Conservation (phyloP, 1,284 basidiomycete species). For the Malassezia sympodialis region DNA sequence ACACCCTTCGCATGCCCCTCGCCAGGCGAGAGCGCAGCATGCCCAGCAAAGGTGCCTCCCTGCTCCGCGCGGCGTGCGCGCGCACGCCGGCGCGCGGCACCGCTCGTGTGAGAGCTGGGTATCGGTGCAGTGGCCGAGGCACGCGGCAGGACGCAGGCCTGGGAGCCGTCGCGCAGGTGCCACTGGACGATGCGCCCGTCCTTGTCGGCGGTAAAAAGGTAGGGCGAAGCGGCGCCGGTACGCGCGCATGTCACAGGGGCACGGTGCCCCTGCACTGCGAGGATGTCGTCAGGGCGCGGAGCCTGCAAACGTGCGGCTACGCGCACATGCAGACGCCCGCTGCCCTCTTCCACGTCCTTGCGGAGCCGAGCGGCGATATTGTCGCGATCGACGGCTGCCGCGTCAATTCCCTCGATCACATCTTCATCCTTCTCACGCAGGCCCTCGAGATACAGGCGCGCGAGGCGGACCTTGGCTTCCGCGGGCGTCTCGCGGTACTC, state of each 20-base stretch:
- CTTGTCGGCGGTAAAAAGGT: constrained; percentile 51
- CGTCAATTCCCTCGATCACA: constrained; percentile 58
- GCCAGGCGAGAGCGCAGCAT: constrained; percentile 44
- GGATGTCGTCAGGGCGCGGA: constrained; percentile 12
- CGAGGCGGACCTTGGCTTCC: constrained; percentile 79
- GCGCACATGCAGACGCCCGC: constrained; percentile 64
- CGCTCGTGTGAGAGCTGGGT: constrained; percentile 7
- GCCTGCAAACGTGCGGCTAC: constrained; percentile 50
- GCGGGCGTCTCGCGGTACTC: constrained; percentile 65
- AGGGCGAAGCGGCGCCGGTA: constrained; percentile 59
- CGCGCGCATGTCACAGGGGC: constrained; percentile 67
- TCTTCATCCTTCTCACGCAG: constrained; percentile 49
- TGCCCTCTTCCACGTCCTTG: constrained; percentile 34
- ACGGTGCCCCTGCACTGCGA: constrained; percentile 60
- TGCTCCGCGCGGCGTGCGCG: background rate
- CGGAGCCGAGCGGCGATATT: constrained; percentile 78
- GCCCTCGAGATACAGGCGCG: constrained; percentile 77
- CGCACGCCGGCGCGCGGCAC: constrained; percentile 10
- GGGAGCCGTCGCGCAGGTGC: constrained; percentile 37
- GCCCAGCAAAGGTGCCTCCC: background rate
- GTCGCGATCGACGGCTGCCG: constrained; percentile 82
- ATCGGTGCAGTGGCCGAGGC: background rate
- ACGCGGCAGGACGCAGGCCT: constrained; percentile 27
- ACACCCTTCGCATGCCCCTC: constrained; percentile 78
- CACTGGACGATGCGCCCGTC: constrained; percentile 40